Evolutionary conservation across 2,329 filamentous ascomycete species (phyloP).

Genomic region (Pseudopyricularia cyperi): DNA sequence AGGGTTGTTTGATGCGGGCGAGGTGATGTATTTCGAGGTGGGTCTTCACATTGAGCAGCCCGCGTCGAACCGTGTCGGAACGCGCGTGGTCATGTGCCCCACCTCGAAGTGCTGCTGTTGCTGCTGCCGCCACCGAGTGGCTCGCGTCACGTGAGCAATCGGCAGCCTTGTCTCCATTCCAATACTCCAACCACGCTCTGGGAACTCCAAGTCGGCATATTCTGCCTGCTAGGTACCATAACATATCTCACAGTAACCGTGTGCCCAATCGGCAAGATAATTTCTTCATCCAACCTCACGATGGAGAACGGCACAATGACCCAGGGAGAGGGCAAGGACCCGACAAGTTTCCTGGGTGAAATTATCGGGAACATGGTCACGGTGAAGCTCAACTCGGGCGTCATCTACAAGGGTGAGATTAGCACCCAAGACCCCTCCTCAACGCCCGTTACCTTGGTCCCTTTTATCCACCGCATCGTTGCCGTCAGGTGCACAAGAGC

Average conservation of each 20-base stretch:
- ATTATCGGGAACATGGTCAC: conserved; percentile 91
- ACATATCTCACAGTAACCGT: conserved; percentile 7
- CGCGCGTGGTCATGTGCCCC: conserved; percentile 4
- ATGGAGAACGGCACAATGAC: conserved; percentile 65
- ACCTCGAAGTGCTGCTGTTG: not conserved
- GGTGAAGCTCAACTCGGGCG: conserved; percentile 96
- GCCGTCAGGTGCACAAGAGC: too few species aligned
- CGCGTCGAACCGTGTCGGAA: not conserved
- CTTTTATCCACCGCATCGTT: too few species aligned
- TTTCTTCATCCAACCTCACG: conserved; percentile 4
- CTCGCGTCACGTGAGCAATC: not conserved
- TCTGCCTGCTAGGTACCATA: too few species aligned
- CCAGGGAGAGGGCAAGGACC: conserved; percentile 71
- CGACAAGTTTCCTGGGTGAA: conserved; percentile 82
- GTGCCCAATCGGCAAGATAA: conserved; percentile 8
- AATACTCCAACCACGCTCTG: too few species aligned
- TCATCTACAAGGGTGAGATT: conserved; percentile 80
- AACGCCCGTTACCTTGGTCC: not conserved
- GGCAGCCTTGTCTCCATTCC: not conserved
- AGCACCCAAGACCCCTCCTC: not conserved
- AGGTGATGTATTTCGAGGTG: not conserved
- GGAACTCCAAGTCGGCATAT: too few species aligned
- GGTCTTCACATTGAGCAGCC: not conserved
- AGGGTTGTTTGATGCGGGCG: not conserved
- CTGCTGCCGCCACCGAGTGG: not conserved